A percentile compares a stretch with the other conserved stretches of the same genome.
These are phyloP conservation scores for Galerina sulciceps DNA, from an alignment of 768 basidiomycete species.

Conservation along the genomic window DNA sequence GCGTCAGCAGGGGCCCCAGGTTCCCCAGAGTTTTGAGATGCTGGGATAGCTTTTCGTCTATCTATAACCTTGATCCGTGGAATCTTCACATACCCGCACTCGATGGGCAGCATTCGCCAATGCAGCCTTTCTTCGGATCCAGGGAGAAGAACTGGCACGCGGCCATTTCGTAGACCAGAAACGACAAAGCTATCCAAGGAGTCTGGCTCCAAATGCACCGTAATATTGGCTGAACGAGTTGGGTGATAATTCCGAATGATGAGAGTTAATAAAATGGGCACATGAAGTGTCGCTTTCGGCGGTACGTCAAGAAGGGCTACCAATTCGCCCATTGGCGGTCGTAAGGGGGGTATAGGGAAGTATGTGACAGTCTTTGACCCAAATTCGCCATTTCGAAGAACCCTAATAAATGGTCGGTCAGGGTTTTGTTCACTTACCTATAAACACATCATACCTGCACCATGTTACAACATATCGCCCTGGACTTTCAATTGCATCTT, in stretches of 20 bases:
- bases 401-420: conserved; percentile 35
- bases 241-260: conserved; percentile 70
- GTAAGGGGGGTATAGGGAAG: conserved; percentile 64
- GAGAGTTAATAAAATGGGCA: conserved; percentile 56
- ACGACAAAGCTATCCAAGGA: conserved; percentile 77
- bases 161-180: conserved; percentile 70
- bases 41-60: conserved; percentile 45
- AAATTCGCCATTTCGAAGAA: conserved; percentile 44
- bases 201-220: conserved; percentile 75
- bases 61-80: conserved; percentile 65
- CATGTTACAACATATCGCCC: conserved; percentile 67
- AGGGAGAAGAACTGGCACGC: conserved; percentile 75
- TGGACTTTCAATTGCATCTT: conserved; percentile 46
- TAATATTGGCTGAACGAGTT: conserved; percentile 67
- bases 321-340: conserved; percentile 63
- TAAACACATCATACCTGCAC: conserved; percentile 54
- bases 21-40: conserved; percentile 34
- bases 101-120: conserved; percentile 76
- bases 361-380: conserved; percentile 52
- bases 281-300: conserved; percentile 65
- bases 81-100: conserved; percentile 68
- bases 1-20: conserved; percentile 46
- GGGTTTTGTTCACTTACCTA: conserved; percentile 2
- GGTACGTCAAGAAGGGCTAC: conserved; percentile 70
- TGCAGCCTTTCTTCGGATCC: conserved; percentile 65